phyloP scores from a whole-genome alignment of 805 yeast genomes.

The Zygoascus flipseniorum region DNA sequence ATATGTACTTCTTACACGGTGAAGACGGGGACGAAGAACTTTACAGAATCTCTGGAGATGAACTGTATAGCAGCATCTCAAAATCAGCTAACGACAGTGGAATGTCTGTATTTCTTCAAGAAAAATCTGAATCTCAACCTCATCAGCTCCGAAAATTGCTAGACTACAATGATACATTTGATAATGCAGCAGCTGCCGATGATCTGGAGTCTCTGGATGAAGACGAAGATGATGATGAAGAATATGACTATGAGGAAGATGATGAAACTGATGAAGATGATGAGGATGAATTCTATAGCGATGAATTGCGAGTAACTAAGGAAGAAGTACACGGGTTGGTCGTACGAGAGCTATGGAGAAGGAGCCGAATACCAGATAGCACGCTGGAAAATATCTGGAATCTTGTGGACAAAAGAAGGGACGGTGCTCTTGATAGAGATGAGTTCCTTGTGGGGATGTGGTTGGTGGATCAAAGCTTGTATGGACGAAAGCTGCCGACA shows the following conservation, averaged over 20 bases:
- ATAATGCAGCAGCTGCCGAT: background rate
- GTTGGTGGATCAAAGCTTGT: constrained; percentile 92
- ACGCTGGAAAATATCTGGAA: constrained; percentile 64
- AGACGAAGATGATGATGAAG: constrained; percentile 17
- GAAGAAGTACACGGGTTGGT: constrained; percentile 47
- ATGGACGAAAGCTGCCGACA: constrained; percentile 83
- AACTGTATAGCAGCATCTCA: background rate
- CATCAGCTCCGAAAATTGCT: background rate
- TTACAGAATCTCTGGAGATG: background rate
- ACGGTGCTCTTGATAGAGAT: constrained; percentile 68
- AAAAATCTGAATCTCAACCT: background rate
- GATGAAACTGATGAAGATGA: constrained; percentile 10
- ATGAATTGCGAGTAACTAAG: constrained; percentile 5
- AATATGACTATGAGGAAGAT: constrained; percentile 10
- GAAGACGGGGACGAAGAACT: background rate
- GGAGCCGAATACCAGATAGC: constrained; percentile 64
- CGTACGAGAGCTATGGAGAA: constrained; percentile 70
- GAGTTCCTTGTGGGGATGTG: constrained; percentile 96
- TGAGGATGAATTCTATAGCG: constrained; percentile 9
- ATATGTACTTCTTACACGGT: background rate
- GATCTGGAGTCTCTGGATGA: constrained; percentile 7
- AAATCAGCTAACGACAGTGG: background rate
- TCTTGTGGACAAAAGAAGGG: constrained; percentile 44
- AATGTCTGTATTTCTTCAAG: too few relatives aligned
- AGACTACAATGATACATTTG: background rate